Percentiles rank a stretch among this genome's conserved stretches.
These are phyloP conservation scores for Globisporangium solare DNA, from an alignment of 352 stramenopile species.

Conservation along the genomic window DNA sequence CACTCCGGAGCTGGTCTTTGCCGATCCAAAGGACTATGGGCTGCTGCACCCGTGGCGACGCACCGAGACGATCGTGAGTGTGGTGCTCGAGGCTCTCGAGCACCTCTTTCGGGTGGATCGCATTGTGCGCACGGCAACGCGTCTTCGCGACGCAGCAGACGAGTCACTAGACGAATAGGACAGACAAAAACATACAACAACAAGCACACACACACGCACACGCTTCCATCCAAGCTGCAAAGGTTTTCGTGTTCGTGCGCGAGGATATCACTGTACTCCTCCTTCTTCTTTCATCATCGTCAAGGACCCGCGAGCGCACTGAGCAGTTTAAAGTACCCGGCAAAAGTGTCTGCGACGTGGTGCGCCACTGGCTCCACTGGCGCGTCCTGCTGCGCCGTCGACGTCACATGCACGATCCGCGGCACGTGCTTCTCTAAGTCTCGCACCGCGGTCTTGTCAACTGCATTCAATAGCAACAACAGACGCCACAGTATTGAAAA, in stretches of 20 bases:
- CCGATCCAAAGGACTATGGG: conserved; percentile 25
- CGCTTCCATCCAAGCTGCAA: no score
- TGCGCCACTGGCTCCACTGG: conserved; percentile 38
- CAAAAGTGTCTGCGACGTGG: conserved; percentile 64
- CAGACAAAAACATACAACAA: no score
- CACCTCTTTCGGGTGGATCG: conserved; percentile 52
- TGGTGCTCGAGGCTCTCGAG: conserved; percentile 48
- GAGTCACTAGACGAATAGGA: no score
- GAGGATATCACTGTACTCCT: no score
- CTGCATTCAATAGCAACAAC: conserved; percentile 19
- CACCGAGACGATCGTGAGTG: conserved; percentile 41
- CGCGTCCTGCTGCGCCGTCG: conserved; percentile 19
- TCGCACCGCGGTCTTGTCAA: conserved; percentile 44
- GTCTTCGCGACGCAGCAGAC: no score
- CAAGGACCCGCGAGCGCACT: conserved; percentile 17
- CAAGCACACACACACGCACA: no score
- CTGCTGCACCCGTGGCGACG: conserved; percentile 53
- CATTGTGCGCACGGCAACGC: conserved; percentile 18
- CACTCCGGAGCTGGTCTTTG: conserved; percentile 32
- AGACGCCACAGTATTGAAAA: not conserved
- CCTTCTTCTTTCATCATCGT: not conserved
- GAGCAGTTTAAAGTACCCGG: conserved; percentile 64
- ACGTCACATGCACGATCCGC: conserved; percentile 59
- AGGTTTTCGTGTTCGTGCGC: no score
- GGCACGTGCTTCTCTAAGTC: conserved; percentile 78